Percentiles rank a stretch among this genome's conserved stretches.
Conservation (phyloP, 345 rosid genomes). For the Eucalyptus erythrocorys region DNA sequence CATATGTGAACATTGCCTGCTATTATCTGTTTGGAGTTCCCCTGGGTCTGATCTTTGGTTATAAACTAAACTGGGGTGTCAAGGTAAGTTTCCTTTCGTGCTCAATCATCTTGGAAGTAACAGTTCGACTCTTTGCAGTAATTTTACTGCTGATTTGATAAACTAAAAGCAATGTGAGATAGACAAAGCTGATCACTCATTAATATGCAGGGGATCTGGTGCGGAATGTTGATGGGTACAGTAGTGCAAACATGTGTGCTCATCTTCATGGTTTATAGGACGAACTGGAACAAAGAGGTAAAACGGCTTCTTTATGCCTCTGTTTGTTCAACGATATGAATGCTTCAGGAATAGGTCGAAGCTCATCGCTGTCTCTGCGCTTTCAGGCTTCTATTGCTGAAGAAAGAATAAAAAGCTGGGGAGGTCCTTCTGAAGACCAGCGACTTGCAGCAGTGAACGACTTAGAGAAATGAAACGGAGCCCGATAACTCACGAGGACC, state of each 20-base stretch:
- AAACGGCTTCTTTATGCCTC: not conserved
- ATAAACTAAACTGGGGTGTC: slow-evolving; percentile 33
- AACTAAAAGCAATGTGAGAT: not conserved
- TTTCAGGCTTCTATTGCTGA: slow-evolving; percentile 63
- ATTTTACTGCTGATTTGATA: not conserved
- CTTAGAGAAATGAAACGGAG: not conserved
- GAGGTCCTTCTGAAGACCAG: slow-evolving; percentile 14
- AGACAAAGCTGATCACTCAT: not conserved
- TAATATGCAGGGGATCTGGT: slow-evolving; percentile 59
- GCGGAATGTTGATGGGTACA: slow-evolving; percentile 61
- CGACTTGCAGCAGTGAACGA: not conserved
- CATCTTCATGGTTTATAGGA: slow-evolving; percentile 42
- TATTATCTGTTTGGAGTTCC: slow-evolving; percentile 55
- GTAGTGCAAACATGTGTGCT: slow-evolving; percentile 43
- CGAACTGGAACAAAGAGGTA: slow-evolving; percentile 69
- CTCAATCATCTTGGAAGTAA: not conserved
- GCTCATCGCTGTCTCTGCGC: not conserved
- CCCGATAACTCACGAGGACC: not conserved
- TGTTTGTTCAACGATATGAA: not conserved
- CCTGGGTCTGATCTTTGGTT: slow-evolving; percentile 47
- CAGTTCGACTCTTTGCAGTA: not conserved
- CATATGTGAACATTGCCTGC: slow-evolving; percentile 54
- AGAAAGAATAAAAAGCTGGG: slow-evolving; percentile 55
- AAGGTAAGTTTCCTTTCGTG: slow-evolving; percentile 6
- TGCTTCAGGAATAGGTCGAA: not conserved